Evolutionary conservation across 2,329 filamentous ascomycete genomes (phyloP).

Genomic region (Colletotrichum tropicicola): DNA sequence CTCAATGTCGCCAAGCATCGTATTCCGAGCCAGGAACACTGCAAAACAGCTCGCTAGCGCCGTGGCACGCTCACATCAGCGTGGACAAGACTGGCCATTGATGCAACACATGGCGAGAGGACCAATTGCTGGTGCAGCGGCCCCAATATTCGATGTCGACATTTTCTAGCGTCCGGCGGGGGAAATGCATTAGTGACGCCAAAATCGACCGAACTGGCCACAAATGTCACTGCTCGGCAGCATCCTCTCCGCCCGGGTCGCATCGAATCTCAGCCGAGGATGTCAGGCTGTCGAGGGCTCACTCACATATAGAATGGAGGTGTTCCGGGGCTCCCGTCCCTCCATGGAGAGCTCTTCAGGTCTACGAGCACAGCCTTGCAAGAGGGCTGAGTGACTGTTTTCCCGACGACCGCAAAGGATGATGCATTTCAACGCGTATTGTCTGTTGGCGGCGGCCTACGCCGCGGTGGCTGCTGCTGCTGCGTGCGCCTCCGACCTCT

Average conservation of each 20-base stretch:
- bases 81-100: too few relatives aligned
- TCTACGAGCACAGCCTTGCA: too few relatives aligned
- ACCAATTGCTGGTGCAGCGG: background rate
- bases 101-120: too few relatives aligned
- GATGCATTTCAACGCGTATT: constrained; percentile 26
- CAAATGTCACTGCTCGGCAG: background rate
- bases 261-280: background rate
- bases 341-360: too few relatives aligned
- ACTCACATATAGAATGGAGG: constrained; percentile 13
- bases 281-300: background rate
- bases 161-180: background rate
- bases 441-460: constrained; percentile 29
- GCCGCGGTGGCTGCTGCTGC: constrained; percentile 29
- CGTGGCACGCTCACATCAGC: too few relatives aligned
- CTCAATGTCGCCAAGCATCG: too few relatives aligned
- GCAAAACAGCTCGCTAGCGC: too few relatives aligned
- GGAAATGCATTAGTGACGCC: background rate
- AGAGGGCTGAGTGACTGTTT: too few relatives aligned
- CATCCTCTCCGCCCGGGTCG: background rate
- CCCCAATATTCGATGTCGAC: background rate
- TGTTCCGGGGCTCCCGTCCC: background rate
- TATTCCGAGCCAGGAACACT: too few relatives aligned
- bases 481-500: constrained; percentile 38
- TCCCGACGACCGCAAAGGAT: constrained; percentile 19
- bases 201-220: background rate